Evolutionary conservation across 805 yeast genomes (phyloP), one percentile per base, ranked within the genome.

Genomic region (Myxozyma kluyveri): DNA sequence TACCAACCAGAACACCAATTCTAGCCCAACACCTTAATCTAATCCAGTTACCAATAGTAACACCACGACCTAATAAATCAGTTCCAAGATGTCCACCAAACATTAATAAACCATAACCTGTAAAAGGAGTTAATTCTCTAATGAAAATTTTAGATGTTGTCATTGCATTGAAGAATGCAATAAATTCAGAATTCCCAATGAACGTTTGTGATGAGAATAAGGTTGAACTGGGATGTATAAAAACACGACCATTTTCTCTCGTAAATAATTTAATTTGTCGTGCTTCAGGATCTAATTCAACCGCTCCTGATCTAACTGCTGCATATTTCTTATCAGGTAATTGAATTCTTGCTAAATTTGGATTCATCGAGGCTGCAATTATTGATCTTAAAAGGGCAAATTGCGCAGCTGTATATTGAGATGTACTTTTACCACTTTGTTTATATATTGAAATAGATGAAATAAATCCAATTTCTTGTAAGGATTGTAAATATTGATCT

Each of bases 11-110:
- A 1, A 91, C 96, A 1, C 90, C 98, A 62, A 90, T 88, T 59
- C 93, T 86, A 58, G 96, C 85, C 97, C 97, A 91, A 0, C 96
- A 88, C 56, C 87, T 75, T 10, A 91, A 76, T 0, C 96, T 95
- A 31, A 88, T 69, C 97, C 98, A 90, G n/a, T 77, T 76, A 60
- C 88, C 96, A 49, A 91, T 71, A 6, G 88, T 81, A 32, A 93
- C 79, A 21, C 97, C 97, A 10, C 65, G 57, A 0, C 96, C 95
- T 0, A 89, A 78, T 3, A 82, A 75, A 37, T 72, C 75, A 1
- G 78, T 77, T 4, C 67, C 63, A 1, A 77, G 71, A 0, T 78
- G 77, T 4, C 95, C 93, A 7, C 96, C 96, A 68, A 91, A 88
- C 29, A 91, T 69, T n/a, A 89, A 66, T 2, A 87, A 75, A 0